A percentile compares a stretch with the other conserved stretches of the same genome.
Evolutionary conservation across 768 basidiomycete species (phyloP).

Genomic region (Psilocybe subaeruginosa): DNA sequence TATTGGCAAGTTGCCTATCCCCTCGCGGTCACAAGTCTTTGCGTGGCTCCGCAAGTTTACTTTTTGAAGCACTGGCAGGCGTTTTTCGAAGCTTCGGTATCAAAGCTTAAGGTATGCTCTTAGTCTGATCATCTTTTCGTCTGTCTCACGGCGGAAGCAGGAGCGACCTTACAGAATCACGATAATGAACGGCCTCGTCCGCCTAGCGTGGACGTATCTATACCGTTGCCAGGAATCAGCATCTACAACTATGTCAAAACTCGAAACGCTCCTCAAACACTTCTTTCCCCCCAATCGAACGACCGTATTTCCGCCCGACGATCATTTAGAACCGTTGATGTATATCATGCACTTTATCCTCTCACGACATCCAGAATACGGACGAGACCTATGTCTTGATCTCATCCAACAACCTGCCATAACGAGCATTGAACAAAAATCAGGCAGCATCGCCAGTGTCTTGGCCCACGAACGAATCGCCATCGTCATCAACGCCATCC

Average conservation of each 20-base stretch:
- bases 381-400: slow-evolving; percentile 79
- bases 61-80: slow-evolving; percentile 82
- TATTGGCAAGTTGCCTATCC: slow-evolving; percentile 92
- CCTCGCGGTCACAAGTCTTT: slow-evolving; percentile 78
- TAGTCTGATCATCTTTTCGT: background rate
- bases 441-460: slow-evolving; percentile 41
- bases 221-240: slow-evolving; percentile 88
- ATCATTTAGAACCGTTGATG: slow-evolving; percentile 75
- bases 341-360: slow-evolving; percentile 84
- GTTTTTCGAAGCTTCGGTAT: slow-evolving; percentile 72
- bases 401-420: slow-evolving; percentile 73
- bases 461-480: slow-evolving; percentile 74
- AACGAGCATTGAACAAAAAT: slow-evolving; percentile 42
- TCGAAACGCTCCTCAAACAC: slow-evolving; percentile 74
- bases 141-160: slow-evolving; percentile 41
- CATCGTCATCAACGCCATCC: slow-evolving; percentile 76
- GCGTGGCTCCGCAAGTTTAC: slow-evolving; percentile 84
- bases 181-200: slow-evolving; percentile 80
- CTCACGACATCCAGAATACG: slow-evolving; percentile 83
- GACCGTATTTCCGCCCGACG: slow-evolving; percentile 66
- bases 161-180: slow-evolving; percentile 74
- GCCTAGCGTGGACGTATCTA: slow-evolving; percentile 93
- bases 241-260: slow-evolving; percentile 77
- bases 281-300: slow-evolving; percentile 79
- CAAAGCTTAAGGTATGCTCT: slow-evolving; percentile 74